Base-by-base conservation (phyloP, 2,329 filamentous ascomycete genomes). In the Fusarium buxicola region DNA sequence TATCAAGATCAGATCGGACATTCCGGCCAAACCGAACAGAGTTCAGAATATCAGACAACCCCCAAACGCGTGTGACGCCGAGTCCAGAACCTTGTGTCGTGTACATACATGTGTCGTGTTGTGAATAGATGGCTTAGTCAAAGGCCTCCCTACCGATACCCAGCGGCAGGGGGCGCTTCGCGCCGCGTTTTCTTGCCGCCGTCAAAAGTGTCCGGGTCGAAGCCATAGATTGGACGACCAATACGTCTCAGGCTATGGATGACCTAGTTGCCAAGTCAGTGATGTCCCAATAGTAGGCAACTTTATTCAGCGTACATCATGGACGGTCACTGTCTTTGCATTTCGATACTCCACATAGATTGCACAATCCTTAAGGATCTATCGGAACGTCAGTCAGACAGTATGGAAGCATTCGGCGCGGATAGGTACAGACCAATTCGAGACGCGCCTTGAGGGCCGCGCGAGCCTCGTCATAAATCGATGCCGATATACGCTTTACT, bases 401-500 rank as follows among this genome's bases (percentile, higher is more conserved):
- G 11, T 9, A 15, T 11, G 24, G 28, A 11, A 10, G 10, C 3
- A 8, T 11, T 41, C 7, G 39, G 31, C 11, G 5, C n/a, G 24
- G 5, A 32, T 36, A 7, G 16, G 2, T 55, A 43, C 76, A 30
- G 77, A 88, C 86, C 25, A 63, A 61, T 6, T 76, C 65, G 0
- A 94, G 75, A 1, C 81, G 78, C 0, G 67, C 58, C 18, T 81
- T 85, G 2, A 94, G 48, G 0, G 80, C 85, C 0, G 5, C 15
- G 0, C 91, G 80, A 0, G 82, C 74, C 0, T 91, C 88, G 0
- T 87, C 80, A 68, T 94, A 94, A 3, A 93, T 88, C 0, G 40
- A 63, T 0, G 72, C 83, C 0, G 87, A 89, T 8, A 94, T 92
- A 0, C 91, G 81, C 72, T 93, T 93, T 1, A 94, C 88, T 0